Percentiles rank a stretch among this genome's conserved stretches.
phyloP scores from a whole-genome alignment of 2,329 filamentous ascomycete species.

The Hypoxylon sp. region DNA sequence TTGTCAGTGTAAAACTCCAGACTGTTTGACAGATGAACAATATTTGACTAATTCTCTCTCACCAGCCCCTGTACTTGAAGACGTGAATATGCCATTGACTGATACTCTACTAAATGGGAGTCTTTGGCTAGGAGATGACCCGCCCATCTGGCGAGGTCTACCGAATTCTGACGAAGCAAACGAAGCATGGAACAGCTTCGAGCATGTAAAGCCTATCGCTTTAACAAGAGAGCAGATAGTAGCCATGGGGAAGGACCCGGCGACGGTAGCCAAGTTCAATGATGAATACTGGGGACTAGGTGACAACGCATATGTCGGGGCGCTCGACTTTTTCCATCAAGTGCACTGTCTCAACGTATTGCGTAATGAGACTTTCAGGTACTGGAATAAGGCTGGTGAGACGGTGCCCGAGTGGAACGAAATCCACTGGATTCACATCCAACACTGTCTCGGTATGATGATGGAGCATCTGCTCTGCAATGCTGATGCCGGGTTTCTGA shows the following conservation, averaged over 20 bases:
- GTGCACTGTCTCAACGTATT: slow-evolving; percentile 40
- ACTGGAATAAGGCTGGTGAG: slow-evolving; percentile 24
- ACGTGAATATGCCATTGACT: slow-evolving; percentile 27
- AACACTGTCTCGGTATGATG: slow-evolving; percentile 53
- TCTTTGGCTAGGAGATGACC: slow-evolving; percentile 29
- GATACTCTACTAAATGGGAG: slow-evolving; percentile 32
- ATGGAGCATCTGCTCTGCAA: slow-evolving; percentile 52
- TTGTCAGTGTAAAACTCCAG: slow-evolving; percentile 17
- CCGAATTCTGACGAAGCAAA: slow-evolving; percentile 25
- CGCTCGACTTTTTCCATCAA: slow-evolving; percentile 42
- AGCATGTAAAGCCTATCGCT: slow-evolving; percentile 38
- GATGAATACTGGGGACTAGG: slow-evolving; percentile 50
- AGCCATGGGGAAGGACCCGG: slow-evolving; percentile 50
- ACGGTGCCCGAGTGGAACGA: slow-evolving; percentile 29
- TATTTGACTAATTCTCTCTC: slow-evolving; percentile 5
- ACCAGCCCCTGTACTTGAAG: slow-evolving; percentile 33
- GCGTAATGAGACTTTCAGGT: slow-evolving; percentile 45
- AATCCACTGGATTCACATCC: slow-evolving; percentile 47
- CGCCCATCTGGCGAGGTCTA: slow-evolving; percentile 26
- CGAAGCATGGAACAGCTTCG: slow-evolving; percentile 28
- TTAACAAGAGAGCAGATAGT: slow-evolving; percentile 46
- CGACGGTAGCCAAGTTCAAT: slow-evolving; percentile 44
- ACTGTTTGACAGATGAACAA: not conserved
- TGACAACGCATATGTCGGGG: slow-evolving; percentile 49
- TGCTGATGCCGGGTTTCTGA: slow-evolving; percentile 52